Evolutionary conservation across 148 eudicot species (phyloP).

Genomic region (Diospyros lotus): DNA sequence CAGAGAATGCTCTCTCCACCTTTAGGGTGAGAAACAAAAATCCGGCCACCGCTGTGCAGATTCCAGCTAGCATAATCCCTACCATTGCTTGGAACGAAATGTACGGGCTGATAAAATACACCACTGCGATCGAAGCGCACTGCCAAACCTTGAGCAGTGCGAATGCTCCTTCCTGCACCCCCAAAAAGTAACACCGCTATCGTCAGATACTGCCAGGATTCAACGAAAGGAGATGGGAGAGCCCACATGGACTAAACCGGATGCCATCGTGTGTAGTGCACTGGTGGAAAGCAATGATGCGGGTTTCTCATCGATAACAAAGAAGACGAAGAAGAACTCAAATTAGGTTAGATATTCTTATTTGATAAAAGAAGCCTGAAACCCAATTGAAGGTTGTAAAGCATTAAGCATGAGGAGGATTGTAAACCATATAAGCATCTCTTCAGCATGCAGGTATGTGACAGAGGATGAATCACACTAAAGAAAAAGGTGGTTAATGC

Average conservation of each 20-base stretch:
- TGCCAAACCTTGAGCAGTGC: constrained; percentile 98
- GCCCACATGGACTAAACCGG: no score
- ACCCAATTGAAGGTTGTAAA: no score
- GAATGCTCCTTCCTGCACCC: constrained; percentile 84
- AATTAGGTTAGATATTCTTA: not conserved
- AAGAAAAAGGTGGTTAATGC: not conserved
- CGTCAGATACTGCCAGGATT: no score
- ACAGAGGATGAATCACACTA: not conserved
- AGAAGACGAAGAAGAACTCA: not conserved
- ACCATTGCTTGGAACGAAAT: constrained; percentile 62
- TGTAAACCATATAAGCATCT: no score
- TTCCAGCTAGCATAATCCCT: constrained; percentile 49
- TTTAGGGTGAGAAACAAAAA: constrained; percentile 58
- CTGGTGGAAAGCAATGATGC: no score
- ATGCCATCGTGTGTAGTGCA: no score
- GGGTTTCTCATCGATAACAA: not conserved
- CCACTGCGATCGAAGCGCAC: constrained; percentile 68
- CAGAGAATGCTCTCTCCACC: constrained; percentile 57
- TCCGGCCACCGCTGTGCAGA: constrained; percentile 38
- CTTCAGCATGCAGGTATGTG: not conserved
- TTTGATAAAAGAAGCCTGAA: not conserved
- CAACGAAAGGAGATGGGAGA: no score
- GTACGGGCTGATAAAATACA: constrained; percentile 72
- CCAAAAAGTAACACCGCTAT: not conserved
- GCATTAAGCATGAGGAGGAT: no score